phyloP scores from a whole-genome alignment of 2,329 filamentous ascomycete genomes.

The Diplodia mutila region DNA sequence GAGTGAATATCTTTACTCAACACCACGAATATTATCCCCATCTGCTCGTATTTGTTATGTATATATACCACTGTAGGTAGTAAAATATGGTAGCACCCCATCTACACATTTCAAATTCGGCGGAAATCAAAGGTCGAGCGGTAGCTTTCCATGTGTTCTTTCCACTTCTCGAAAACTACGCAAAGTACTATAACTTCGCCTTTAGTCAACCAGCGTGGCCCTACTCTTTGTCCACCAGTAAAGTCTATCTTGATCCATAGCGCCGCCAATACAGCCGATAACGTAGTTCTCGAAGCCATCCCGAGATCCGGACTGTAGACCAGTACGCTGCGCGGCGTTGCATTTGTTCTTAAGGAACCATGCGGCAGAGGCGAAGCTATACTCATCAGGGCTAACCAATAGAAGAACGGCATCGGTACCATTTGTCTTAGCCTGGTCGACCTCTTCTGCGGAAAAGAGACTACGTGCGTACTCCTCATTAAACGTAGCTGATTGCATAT shows the following conservation, averaged over 20 bases:
- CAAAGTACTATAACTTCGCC: too few species aligned
- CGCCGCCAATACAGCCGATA: conserved; percentile 29
- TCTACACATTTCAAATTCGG: too few species aligned
- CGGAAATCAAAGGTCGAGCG: too few species aligned
- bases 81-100: too few species aligned
- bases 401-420: conserved; percentile 52
- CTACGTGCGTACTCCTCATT: conserved; percentile 60
- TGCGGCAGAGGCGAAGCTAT: conserved; percentile 61
- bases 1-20: too few species aligned
- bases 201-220: conserved; percentile 12
- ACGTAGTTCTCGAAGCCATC: conserved; percentile 60
- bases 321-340: conserved; percentile 45
- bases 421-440: conserved; percentile 36
- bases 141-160: too few species aligned
- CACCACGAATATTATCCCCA: too few species aligned
- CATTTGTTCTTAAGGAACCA: conserved; percentile 66
- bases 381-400: conserved; percentile 55
- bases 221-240: conserved; percentile 23
- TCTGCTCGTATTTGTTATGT: too few species aligned
- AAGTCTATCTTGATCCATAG: conserved; percentile 13
- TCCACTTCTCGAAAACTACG: too few species aligned
- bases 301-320: conserved; percentile 52
- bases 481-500: conserved; percentile 64
- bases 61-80: too few species aligned
- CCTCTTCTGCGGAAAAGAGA: conserved; percentile 43